Evolutionary conservation across 345 rosid genomes (phyloP).

Genomic region (Anastatica hierochuntica): DNA sequence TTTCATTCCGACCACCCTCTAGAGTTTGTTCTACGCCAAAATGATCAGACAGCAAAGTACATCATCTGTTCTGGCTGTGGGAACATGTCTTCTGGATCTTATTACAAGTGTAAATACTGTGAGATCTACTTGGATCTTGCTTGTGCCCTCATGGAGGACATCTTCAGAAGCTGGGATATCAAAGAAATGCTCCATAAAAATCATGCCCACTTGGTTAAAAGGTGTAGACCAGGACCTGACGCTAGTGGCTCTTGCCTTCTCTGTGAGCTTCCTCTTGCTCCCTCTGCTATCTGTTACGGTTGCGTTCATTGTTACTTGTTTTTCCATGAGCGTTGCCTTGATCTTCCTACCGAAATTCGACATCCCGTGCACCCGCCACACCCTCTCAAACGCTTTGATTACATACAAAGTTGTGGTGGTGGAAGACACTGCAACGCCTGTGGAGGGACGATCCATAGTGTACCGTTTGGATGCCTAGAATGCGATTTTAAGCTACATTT

Average conservation of each 20-base stretch:
- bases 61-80: constrained; percentile 1
- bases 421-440: neutral
- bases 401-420: neutral
- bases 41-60: neutral
- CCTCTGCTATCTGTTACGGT: neutral
- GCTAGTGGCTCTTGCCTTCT: neutral
- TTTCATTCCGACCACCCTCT: constrained; percentile 6
- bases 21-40: neutral
- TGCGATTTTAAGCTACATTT: neutral
- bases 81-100: neutral
- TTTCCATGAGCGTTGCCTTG: constrained; percentile 7
- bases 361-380: constrained; percentile 11
- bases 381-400: constrained; percentile 9
- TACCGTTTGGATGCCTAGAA: constrained; percentile 1
- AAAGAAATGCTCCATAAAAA: neutral
- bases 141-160: neutral
- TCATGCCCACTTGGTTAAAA: neutral
- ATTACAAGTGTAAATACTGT: constrained; percentile 7
- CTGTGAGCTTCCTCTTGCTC: neutral
- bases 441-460: neutral
- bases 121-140: constrained; percentile 4
- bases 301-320: constrained; percentile 4
- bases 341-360: neutral
- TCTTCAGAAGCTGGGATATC: neutral
- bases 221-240: neutral